These are phyloP conservation scores for Mikania micrantha DNA, from an alignment of 129 eudicot genomes.

Conservation along the genomic window DNA sequence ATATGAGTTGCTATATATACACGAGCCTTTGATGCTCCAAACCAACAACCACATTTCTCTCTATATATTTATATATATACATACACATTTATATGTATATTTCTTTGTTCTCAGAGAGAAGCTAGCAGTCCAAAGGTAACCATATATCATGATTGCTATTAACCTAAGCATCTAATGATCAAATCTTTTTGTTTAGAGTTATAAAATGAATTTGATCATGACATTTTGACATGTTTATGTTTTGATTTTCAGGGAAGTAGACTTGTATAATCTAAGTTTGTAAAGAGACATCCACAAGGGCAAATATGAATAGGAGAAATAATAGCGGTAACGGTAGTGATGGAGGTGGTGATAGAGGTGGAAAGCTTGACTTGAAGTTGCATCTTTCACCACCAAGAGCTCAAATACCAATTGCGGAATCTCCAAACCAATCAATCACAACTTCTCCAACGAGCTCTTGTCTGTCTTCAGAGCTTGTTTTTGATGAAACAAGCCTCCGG, in stretches of 20 bases:
- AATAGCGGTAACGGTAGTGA: constrained; percentile 29
- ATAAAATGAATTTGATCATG: too few species aligned
- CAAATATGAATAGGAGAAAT: constrained; percentile 47
- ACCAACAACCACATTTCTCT: not conserved
- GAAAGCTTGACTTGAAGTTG: constrained; percentile 68
- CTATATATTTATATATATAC: not conserved
- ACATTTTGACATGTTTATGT: not conserved
- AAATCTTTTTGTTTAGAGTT: not conserved
- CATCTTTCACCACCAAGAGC: constrained; percentile 56
- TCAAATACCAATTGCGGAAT: constrained; percentile 26
- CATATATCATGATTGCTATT: not conserved
- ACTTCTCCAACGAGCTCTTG: constrained; percentile 59
- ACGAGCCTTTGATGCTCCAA: not conserved
- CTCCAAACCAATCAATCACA: constrained; percentile 47
- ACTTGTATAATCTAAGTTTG: not conserved
- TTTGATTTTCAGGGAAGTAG: not conserved
- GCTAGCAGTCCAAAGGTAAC: not conserved
- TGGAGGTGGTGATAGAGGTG: constrained; percentile 1
- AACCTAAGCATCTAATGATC: not conserved
- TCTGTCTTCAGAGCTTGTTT: constrained; percentile 53
- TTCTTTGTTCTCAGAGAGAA: not conserved
- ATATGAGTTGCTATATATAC: constrained; percentile 5
- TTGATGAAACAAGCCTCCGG: constrained; percentile 28
- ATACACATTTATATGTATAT: too few species aligned
- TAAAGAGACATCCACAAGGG: not conserved